A percentile compares a stretch with the other conserved stretches of the same genome.
phyloP scores from a whole-genome alignment of 495 filamentous ascomycete species.

The Aspergillus sparsus region DNA sequence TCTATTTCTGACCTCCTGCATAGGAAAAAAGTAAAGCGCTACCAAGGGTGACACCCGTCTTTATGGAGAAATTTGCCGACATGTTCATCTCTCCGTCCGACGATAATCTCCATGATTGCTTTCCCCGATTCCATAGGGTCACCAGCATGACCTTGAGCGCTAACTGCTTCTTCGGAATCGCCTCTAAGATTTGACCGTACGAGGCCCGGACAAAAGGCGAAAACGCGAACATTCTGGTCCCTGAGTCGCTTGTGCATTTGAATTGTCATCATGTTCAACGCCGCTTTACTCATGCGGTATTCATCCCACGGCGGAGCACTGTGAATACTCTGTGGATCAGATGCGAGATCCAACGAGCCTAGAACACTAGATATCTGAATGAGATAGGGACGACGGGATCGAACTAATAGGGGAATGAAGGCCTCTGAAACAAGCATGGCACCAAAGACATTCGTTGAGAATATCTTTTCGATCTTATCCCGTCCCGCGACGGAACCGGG shows the following conservation, averaged over 20 bases:
- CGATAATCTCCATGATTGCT: conserved; percentile 35
- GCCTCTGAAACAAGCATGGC: conserved; percentile 31
- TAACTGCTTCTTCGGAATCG: conserved; percentile 30
- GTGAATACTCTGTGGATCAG: conserved; percentile 5
- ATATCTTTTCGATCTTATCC: conserved; percentile 13
- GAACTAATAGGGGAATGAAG: conserved; percentile 39
- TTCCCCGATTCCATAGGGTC: conserved; percentile 33
- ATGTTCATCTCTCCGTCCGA: conserved; percentile 38
- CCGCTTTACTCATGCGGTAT: conserved; percentile 22
- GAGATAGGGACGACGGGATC: conserved; percentile 31
- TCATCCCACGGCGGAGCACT: not conserved
- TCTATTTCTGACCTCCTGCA: too few species aligned
- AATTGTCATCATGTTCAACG: conserved; percentile 18
- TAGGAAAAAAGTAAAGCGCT: not conserved
- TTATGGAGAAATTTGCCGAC: conserved; percentile 36
- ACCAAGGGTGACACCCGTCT: conserved; percentile 33
- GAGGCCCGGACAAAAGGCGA: conserved; percentile 32
- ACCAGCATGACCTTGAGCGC: conserved; percentile 31
- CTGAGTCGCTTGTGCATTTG: conserved; percentile 11
- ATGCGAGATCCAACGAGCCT: conserved; percentile 22
- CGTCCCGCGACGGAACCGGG: not conserved
- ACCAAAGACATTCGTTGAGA: conserved; percentile 37
- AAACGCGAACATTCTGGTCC: conserved; percentile 25
- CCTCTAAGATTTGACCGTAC: conserved; percentile 42
- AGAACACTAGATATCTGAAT: conserved; percentile 32